These are phyloP conservation scores for Kwoniella dendrophila DNA, from an alignment of 768 basidiomycete species.

Conservation along the genomic window DNA sequence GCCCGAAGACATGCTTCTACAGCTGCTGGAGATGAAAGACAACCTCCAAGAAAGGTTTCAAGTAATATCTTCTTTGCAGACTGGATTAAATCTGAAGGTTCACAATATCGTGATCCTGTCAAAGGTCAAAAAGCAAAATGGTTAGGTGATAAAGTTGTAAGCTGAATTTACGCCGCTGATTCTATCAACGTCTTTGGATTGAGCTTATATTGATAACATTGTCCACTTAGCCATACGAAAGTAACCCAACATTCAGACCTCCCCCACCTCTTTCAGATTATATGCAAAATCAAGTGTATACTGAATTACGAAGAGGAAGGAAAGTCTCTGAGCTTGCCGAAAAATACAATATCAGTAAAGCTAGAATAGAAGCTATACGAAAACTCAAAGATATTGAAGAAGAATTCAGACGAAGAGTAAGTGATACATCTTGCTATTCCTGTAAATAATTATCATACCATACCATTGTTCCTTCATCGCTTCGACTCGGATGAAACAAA, in stretches of 20 bases:
- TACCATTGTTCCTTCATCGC: neutral
- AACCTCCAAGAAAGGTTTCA: conserved; percentile 17
- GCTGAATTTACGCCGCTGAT: conserved; percentile 19
- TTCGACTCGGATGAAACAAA: conserved; percentile 50
- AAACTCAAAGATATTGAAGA: conserved; percentile 51
- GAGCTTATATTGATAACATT: neutral
- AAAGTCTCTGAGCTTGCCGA: conserved; percentile 41
- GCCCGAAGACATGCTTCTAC: conserved; percentile 17
- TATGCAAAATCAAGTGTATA: conserved; percentile 45
- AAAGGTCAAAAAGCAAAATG: conserved; percentile 47
- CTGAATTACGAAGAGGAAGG: conserved; percentile 24
- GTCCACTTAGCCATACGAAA: conserved; percentile 45
- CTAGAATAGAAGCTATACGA: conserved; percentile 48
- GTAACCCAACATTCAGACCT: conserved; percentile 53
- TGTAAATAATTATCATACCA: neutral
- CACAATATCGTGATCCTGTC: conserved; percentile 28
- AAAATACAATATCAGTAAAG: conserved; percentile 50
- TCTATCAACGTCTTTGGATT: too few relatives aligned
- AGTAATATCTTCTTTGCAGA: conserved; percentile 23
- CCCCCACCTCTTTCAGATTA: conserved; percentile 53
- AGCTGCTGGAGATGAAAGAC: conserved; percentile 10
- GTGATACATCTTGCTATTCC: conserved; percentile 12
- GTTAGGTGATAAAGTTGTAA: conserved; percentile 49
- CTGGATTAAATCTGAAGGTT: conserved; percentile 38
- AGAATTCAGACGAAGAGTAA: conserved; percentile 49